Evolutionary conservation across 805 yeast genomes (phyloP), one percentile per base, ranked within the genome.

Genomic region (Danielia oregonensis): DNA sequence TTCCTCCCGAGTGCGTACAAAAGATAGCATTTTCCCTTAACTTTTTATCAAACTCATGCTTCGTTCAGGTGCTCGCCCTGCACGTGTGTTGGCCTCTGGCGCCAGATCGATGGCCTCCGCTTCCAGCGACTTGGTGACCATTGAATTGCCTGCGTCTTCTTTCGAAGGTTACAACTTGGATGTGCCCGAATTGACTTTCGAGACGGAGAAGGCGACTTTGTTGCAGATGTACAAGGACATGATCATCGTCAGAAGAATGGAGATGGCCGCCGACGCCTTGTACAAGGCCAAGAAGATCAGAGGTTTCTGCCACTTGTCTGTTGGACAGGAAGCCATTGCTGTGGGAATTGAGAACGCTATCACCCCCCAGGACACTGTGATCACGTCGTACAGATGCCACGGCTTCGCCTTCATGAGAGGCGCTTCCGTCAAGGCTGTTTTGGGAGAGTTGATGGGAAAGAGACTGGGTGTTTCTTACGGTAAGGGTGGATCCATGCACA

Each of bases 401-500:
- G 97, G 97, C 52, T 89, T 93, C 71, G 89, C 97, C 29, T 86
- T 78, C 75, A 82, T 86, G 85, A 81, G 98, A 67, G 98, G 98
- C 48, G 86, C 95, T 15, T 71, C 95, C 13, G 95, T 89, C 49
- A 79, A 85, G 67, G 82, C 75, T 40, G 94, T 93, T 37, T 70
- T 93, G 50, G 97, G 95, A 45, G 98, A 93, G 72, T 76, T 93
- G 64, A 84, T 93, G 91, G 98, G 98, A 55, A 84, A 83, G 72
- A 82, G 95, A 72, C 70, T 82, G 39, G 97, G 98, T 74, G 94
- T 86, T 42, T 84, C 97, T 27, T 82, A 71, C 69, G 98, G 98
- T 72, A 93, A 93, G 70, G 98, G 98, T 74, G 98, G 98, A 54
- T 93, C 98, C 48, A 93, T 93, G 98, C 98, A 93, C 73, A 86